These are phyloP conservation scores for Chalaropsis thielavioides DNA, from an alignment of 2,329 filamentous ascomycete species.

Conservation along the genomic window DNA sequence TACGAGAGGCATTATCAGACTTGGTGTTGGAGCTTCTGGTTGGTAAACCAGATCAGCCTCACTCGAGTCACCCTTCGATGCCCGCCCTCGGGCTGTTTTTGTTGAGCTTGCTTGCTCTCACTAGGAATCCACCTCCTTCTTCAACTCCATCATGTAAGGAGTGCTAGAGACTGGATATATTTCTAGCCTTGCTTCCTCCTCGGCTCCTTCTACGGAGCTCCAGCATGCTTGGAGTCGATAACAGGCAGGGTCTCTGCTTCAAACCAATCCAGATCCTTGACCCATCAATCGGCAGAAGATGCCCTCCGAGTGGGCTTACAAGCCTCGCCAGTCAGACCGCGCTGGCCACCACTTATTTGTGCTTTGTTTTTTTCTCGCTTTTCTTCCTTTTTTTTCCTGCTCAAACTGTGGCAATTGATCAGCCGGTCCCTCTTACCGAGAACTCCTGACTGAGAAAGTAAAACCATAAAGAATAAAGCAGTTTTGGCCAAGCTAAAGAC, in stretches of 20 bases:
- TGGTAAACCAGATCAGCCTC: background rate
- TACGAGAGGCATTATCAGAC: background rate
- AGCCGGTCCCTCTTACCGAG: background rate
- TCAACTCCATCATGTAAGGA: background rate
- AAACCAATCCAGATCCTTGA: background rate
- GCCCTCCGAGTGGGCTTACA: background rate
- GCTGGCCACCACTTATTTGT: background rate
- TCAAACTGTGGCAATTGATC: background rate
- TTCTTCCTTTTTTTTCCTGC: background rate
- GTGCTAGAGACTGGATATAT: background rate
- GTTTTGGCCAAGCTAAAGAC: background rate
- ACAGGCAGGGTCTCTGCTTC: background rate
- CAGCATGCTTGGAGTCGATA: background rate
- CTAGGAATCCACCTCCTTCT: background rate
- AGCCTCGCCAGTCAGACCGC: background rate
- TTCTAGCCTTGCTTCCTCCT: background rate
- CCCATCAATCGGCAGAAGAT: background rate
- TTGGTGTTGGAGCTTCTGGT: background rate
- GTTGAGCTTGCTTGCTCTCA: background rate
- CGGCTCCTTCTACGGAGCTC: constrained; percentile 1
- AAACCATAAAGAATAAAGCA: background rate
- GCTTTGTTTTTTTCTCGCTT: background rate
- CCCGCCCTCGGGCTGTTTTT: background rate
- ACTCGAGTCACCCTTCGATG: background rate
- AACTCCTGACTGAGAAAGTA: background rate